phyloP scores from a whole-genome alignment of 2,329 filamentous ascomycete genomes.

The Aspergillus intermedius region DNA sequence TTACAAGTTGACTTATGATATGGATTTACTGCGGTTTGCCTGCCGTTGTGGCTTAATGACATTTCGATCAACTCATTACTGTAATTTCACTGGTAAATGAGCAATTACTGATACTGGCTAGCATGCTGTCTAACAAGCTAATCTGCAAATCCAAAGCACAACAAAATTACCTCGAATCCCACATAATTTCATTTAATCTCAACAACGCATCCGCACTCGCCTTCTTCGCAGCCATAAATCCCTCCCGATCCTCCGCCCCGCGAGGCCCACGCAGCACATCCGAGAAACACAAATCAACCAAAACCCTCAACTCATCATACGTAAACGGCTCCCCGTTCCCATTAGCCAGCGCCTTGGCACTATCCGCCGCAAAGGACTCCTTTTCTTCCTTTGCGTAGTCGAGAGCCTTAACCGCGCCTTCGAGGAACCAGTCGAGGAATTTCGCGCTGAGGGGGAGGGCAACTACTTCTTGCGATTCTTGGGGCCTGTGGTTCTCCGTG shows the following conservation, averaged over 20 bases:
- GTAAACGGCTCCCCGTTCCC: slow-evolving; percentile 39
- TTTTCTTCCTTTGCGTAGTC: slow-evolving; percentile 41
- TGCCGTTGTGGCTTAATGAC: background rate
- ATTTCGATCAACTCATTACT: background rate
- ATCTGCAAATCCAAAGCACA: background rate
- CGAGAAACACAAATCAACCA: slow-evolving; percentile 43
- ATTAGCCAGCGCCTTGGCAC: slow-evolving; percentile 25
- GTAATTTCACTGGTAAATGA: background rate
- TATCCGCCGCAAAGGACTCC: slow-evolving; percentile 31
- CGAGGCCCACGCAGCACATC: slow-evolving; percentile 37
- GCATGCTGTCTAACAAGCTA: background rate
- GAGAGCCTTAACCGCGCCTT: slow-evolving; percentile 39
- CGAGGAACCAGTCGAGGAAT: slow-evolving; percentile 44
- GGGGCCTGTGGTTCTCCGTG: slow-evolving; percentile 4
- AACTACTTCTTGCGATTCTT: slow-evolving; percentile 21
- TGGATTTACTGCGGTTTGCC: background rate
- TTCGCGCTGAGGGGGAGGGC: slow-evolving; percentile 39
- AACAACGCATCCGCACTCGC: slow-evolving; percentile 39
- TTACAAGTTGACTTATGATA: background rate
- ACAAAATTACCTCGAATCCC: slow-evolving; percentile 34
- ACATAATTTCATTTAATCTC: slow-evolving; percentile 42
- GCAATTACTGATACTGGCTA: no score
- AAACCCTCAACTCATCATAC: slow-evolving; percentile 41
- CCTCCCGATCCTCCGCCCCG: slow-evolving; percentile 38
- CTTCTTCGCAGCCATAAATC: slow-evolving; percentile 41